Evolutionary conservation across 371 early-diverging fungal species (phyloP).

Genomic region (Actinomucor elegans): DNA sequence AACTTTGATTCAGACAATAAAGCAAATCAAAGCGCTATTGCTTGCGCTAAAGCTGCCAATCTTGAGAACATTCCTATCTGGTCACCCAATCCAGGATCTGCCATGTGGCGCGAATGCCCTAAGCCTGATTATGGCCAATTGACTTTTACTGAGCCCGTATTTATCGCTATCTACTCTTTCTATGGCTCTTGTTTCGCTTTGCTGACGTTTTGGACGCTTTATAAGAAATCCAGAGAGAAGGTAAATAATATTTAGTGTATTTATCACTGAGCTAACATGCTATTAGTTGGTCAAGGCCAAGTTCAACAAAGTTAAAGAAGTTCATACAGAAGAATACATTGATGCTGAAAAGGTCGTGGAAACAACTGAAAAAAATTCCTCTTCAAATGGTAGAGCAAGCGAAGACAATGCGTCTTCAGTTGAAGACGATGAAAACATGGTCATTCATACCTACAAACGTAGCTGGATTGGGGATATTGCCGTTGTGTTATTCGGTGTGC

Average conservation of each 20-base stretch:
- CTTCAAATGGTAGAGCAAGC: not conserved
- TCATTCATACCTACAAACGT: conserved; percentile 41
- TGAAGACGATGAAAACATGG: conserved; percentile 17
- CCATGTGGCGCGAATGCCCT: conserved; percentile 60
- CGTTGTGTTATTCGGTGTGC: conserved; percentile 24
- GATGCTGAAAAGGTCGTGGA: not conserved
- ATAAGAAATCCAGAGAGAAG: conserved; percentile 53
- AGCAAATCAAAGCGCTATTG: conserved; percentile 31
- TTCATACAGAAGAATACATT: conserved; percentile 5
- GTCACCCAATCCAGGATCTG: conserved; percentile 24
- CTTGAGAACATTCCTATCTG: conserved; percentile 36
- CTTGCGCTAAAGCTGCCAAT: conserved; percentile 37
- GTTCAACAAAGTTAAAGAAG: conserved; percentile 10
- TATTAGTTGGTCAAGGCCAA: conserved; percentile 3
- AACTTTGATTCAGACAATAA: conserved; percentile 48
- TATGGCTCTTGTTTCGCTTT: conserved; percentile 62
- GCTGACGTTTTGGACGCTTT: conserved; percentile 52
- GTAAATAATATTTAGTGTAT: not conserved
- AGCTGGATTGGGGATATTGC: conserved; percentile 30
- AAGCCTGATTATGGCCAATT: conserved; percentile 45
- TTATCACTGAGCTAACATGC: not conserved
- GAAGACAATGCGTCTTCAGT: not conserved
- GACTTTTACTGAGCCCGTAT: conserved; percentile 39
- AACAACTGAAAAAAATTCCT: not conserved
- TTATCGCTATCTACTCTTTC: conserved; percentile 52